phyloP scores from a whole-genome alignment of 2,329 filamentous ascomycete genomes.

The Metarhizium sp. region DNA sequence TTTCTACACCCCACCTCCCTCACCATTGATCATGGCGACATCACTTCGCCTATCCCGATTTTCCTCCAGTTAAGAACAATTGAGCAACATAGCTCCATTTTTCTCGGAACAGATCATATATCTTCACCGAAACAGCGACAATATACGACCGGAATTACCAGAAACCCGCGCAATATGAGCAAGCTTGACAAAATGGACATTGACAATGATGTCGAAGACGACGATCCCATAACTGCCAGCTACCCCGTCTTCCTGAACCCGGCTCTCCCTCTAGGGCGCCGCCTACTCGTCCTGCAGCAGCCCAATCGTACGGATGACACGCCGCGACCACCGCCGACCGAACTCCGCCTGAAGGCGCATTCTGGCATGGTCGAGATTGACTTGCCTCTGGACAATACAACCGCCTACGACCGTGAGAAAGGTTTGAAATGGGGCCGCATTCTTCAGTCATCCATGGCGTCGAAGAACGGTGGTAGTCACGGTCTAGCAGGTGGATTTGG shows the following conservation, averaged over 20 bases:
- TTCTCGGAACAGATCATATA: not conserved
- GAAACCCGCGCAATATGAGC: not conserved
- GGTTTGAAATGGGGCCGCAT: constrained; percentile 76
- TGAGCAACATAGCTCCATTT: not conserved
- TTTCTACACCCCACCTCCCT: not conserved
- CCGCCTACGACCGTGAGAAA: constrained; percentile 75
- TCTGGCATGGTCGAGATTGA: constrained; percentile 87
- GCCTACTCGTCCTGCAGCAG: constrained; percentile 81
- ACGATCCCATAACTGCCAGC: constrained; percentile 61
- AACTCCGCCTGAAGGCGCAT: constrained; percentile 72
- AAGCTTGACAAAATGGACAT: constrained; percentile 14
- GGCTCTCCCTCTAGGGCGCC: constrained; percentile 47
- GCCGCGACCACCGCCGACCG: constrained; percentile 45
- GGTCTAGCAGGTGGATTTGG: constrained; percentile 67
- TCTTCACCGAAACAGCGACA: not conserved
- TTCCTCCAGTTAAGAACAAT: not conserved
- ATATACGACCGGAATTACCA: not conserved
- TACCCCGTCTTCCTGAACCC: constrained; percentile 88
- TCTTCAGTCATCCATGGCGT: constrained; percentile 49
- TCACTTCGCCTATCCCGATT: not conserved
- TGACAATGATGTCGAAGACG: constrained; percentile 25
- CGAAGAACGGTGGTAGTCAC: constrained; percentile 55
- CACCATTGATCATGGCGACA: not conserved
- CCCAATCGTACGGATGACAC: constrained; percentile 61
- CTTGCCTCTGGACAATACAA: constrained; percentile 64